Evolutionary conservation across 2,329 filamentous ascomycete species (phyloP).

Genomic region (Emmonsia crescens): DNA sequence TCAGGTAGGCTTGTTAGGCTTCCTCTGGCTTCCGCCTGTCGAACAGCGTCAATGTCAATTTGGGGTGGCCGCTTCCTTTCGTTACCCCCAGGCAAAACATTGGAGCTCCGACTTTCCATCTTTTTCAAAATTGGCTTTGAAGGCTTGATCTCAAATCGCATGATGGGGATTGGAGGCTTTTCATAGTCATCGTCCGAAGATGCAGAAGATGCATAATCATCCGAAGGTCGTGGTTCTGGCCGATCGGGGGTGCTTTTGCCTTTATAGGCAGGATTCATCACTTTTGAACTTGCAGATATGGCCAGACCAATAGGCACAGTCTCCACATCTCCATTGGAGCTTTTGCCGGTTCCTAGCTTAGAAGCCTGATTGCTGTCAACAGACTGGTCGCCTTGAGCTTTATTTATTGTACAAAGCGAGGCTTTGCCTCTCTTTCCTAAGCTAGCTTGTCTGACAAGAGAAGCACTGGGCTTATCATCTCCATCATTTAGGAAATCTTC

Average conservation of each 20-base stretch:
- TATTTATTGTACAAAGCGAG: conserved; percentile 22
- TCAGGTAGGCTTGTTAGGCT: conserved; percentile 89
- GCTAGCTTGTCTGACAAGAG: conserved; percentile 23
- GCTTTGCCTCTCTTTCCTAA: conserved; percentile 22
- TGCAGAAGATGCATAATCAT: conserved; percentile 12
- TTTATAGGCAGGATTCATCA: background rate
- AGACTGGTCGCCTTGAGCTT: conserved; percentile 5
- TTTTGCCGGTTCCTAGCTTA: background rate
- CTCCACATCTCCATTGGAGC: background rate
- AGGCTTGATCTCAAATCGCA: conserved; percentile 6
- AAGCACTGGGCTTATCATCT: conserved; percentile 10
- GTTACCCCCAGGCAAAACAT: conserved; percentile 22
- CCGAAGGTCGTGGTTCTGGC: background rate
- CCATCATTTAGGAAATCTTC: conserved; percentile 17
- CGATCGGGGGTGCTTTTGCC: background rate
- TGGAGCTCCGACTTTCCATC: conserved; percentile 14
- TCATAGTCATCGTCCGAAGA: conserved; percentile 23
- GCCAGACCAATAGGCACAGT: background rate
- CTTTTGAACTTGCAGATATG: background rate
- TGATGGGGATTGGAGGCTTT: conserved; percentile 23
- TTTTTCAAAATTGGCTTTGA: conserved; percentile 10
- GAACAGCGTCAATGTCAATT: conserved; percentile 71
- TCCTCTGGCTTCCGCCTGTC: conserved; percentile 69
- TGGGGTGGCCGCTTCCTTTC: conserved; percentile 50
- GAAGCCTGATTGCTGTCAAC: background rate